Evolutionary conservation across 208 protist genomes (phyloP), one percentile per base, ranked within the genome.

Genomic region (Leishmania mexicana): DNA sequence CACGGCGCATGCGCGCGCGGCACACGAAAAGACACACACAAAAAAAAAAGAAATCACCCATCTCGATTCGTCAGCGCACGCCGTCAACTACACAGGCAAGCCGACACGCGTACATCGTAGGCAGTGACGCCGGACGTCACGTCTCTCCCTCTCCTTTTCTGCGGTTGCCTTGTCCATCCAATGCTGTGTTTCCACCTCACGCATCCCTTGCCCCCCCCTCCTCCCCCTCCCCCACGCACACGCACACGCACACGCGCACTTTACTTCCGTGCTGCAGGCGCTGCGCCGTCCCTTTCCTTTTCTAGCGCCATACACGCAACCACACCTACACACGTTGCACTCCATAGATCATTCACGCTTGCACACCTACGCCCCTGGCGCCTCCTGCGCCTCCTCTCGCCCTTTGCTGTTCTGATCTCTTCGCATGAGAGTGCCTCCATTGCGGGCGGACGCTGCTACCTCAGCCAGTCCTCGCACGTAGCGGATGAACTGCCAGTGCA

Each of bases 401-500:
- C 21, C 31, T 68, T 68, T 6, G 8, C 31, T 68, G 40, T 15
- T 51, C 5, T 8, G 21, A 73, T 49, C 19, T 45, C 67, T 10
- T n/a, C 42, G 67, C 24, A 74, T 53, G 68, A n/a, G 68, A 53
- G 68, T 74, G 42, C 45, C 40, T 62, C 35, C 13, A 81, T 24
- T 35, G 49, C n/a, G 38, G 38, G 75, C 45, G 31, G 28, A n/a
- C 62, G 77, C 21, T 45, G 31, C 68, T 74, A 10, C 45, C 11
- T 28, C 45, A 15, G 15, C 28, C 31, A 21, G 54, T 8, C 58
- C 42, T 53, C n/a, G 13, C 60, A 45, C 24, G 35, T 47, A 19
- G 47, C 40, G 19, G 28, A 97, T 97, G 94, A 87, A 95, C 85
- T 97, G 94, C 83, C 81, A 87, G 49, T 97, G 94, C 80, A 90